These are phyloP conservation scores for Yarrowia sp. DNA, from an alignment of 805 yeast genomes.

Conservation along the genomic window DNA sequence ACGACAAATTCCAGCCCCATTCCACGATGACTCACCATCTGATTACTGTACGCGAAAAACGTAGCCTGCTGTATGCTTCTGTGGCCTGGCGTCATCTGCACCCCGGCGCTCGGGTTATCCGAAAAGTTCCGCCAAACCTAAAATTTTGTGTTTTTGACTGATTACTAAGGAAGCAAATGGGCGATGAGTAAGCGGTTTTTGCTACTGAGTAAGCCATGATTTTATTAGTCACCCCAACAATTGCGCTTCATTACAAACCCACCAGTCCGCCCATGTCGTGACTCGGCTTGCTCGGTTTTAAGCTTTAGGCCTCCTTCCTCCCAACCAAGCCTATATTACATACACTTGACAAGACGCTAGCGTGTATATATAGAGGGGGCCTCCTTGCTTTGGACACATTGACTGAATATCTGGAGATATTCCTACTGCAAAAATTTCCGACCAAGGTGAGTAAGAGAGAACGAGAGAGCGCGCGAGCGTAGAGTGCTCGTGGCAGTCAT, in stretches of 20 bases:
- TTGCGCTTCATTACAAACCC: too few species aligned
- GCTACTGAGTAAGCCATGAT: too few species aligned
- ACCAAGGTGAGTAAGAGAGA: constrained; percentile 26
- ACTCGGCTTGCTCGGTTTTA: not conserved
- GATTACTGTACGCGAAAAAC: too few species aligned
- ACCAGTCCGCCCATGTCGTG: too few species aligned
- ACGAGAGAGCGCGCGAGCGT: too few species aligned
- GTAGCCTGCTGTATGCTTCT: too few species aligned
- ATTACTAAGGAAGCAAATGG: too few species aligned
- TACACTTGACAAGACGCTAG: constrained; percentile 7
- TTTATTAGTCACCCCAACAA: too few species aligned
- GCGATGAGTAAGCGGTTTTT: too few species aligned
- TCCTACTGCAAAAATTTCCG: constrained; percentile 12
- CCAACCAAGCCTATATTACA: constrained; percentile 21
- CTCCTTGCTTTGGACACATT: constrained; percentile 22
- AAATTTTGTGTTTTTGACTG: not conserved
- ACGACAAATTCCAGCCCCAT: not conserved
- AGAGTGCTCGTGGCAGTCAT: too few species aligned
- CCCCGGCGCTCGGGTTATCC: constrained; percentile 24
- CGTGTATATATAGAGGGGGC: constrained; percentile 15
- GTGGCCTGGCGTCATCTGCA: constrained; percentile 16
- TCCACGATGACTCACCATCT: not conserved
- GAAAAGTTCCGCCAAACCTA: constrained; percentile 12
- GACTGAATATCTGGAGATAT: constrained; percentile 18
- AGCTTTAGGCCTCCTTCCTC: constrained; percentile 12